Evolutionary conservation across 1,139 yeast species (phyloP).

Genomic region (Scheffersomyces illinoinensis): DNA sequence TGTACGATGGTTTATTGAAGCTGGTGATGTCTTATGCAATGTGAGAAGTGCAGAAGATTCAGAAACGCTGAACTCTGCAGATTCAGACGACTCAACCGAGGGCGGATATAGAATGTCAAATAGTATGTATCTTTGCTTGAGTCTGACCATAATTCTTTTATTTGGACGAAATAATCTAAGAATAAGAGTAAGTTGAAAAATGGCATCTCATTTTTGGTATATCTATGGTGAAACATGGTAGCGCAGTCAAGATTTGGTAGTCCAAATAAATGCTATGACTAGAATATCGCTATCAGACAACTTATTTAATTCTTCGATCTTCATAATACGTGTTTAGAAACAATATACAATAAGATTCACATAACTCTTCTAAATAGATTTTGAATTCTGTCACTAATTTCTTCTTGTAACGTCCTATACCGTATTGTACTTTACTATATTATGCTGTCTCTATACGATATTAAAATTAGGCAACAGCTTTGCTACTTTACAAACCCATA

Average conservation of each 20-base stretch:
- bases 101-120: slow-evolving; percentile 78
- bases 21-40: slow-evolving; percentile 52
- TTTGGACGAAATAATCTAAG: slow-evolving; percentile 3
- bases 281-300: not conserved
- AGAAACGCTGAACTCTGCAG: slow-evolving; percentile 22
- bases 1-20: slow-evolving; percentile 41
- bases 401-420: not conserved
- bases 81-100: slow-evolving; percentile 6
- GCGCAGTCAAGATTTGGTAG: not conserved
- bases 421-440: no score
- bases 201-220: not conserved
- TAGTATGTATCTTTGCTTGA: slow-evolving; percentile 79
- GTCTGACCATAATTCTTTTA: slow-evolving; percentile 67
- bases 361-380: no score
- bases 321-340: no score
- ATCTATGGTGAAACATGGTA: not conserved
- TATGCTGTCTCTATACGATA: no score
- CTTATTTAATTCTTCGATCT: not conserved
- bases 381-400: no score
- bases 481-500: no score
- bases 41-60: slow-evolving; percentile 40
- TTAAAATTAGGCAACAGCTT: no score
- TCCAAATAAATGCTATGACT: not conserved
- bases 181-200: not conserved
- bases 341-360: no score